Conservation (phyloP, 2,329 filamentous ascomycete genomes). For the Cercospora nicotianae region DNA sequence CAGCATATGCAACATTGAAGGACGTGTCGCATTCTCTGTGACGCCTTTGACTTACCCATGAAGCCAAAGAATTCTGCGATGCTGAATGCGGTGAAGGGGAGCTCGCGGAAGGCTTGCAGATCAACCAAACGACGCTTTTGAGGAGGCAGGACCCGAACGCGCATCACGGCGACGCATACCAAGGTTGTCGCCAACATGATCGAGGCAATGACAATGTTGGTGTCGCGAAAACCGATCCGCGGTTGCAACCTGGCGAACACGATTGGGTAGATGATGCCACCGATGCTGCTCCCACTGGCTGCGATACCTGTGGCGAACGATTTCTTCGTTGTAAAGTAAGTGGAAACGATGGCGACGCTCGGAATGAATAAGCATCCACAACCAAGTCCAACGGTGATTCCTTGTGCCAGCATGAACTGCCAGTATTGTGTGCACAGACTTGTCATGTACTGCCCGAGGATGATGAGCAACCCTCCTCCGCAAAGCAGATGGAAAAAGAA, state of each 20-base stretch:
- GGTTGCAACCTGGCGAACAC: constrained; percentile 50
- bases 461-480: constrained; percentile 9
- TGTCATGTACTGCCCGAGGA: constrained; percentile 19
- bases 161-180: not conserved
- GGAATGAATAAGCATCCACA: constrained; percentile 17
- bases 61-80: constrained; percentile 46
- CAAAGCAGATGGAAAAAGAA: constrained; percentile 12
- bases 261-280: constrained; percentile 55
- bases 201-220: constrained; percentile 37
- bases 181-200: constrained; percentile 36
- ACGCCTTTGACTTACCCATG: constrained; percentile 26
- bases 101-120: constrained; percentile 35
- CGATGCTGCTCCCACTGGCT: constrained; percentile 58
- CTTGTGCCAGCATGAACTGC: constrained; percentile 18
- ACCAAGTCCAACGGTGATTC: constrained; percentile 12
- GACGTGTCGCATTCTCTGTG: too few relatives aligned
- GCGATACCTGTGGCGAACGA: constrained; percentile 57
- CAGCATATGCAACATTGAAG: not conserved
- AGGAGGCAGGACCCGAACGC: not conserved
- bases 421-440: constrained; percentile 13
- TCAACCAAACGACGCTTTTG: constrained; percentile 22
- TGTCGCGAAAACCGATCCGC: constrained; percentile 47
- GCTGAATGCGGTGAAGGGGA: constrained; percentile 42
- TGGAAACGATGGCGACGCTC: constrained; percentile 9
- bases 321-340: constrained; percentile 33